These are phyloP conservation scores for Metschnikowia noctiluminum DNA, from an alignment of 805 yeast genomes.

Conservation along the genomic window DNA sequence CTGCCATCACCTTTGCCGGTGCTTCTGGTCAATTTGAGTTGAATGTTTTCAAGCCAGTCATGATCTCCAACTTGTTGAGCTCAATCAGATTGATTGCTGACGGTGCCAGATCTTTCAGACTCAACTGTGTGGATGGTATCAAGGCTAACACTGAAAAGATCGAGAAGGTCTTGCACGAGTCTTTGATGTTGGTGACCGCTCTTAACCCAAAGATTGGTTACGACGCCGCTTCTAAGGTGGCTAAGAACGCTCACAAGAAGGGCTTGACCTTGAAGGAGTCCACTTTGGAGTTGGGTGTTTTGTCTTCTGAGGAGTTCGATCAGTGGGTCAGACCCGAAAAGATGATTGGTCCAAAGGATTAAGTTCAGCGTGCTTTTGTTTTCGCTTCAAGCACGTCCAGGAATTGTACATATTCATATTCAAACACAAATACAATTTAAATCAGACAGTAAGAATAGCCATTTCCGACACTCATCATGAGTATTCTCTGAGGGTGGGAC, in stretches of 20 bases:
- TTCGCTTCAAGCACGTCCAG: not conserved
- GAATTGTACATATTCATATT: conserved; percentile 3
- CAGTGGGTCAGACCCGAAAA: conserved; percentile 97
- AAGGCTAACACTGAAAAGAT: conserved; percentile 85
- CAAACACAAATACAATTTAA: too few species aligned
- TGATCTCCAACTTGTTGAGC: conserved; percentile 85
- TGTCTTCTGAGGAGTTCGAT: conserved; percentile 83
- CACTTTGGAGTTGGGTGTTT: conserved; percentile 85
- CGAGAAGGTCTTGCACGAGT: conserved; percentile 83
- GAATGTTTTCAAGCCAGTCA: conserved; percentile 95
- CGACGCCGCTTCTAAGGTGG: conserved; percentile 95
- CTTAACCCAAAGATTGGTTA: conserved; percentile 98
- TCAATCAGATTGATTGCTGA: conserved; percentile 89
- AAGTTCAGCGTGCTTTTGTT: conserved; percentile 2
- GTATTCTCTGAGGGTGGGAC: too few species aligned
- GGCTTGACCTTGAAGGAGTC: conserved; percentile 93
- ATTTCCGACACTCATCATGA: too few species aligned
- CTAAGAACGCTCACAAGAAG: conserved; percentile 98
- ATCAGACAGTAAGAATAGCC: too few species aligned
- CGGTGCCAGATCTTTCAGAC: conserved; percentile 84
- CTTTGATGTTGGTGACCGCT: conserved; percentile 97
- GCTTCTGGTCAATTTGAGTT: conserved; percentile 98
- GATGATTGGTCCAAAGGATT: conserved; percentile 90
- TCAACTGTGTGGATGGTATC: conserved; percentile 94
- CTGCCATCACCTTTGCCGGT: conserved; percentile 94